Base-by-base conservation (phyloP, 179 eudicot species). In the Sideroxylon spinosum region DNA sequence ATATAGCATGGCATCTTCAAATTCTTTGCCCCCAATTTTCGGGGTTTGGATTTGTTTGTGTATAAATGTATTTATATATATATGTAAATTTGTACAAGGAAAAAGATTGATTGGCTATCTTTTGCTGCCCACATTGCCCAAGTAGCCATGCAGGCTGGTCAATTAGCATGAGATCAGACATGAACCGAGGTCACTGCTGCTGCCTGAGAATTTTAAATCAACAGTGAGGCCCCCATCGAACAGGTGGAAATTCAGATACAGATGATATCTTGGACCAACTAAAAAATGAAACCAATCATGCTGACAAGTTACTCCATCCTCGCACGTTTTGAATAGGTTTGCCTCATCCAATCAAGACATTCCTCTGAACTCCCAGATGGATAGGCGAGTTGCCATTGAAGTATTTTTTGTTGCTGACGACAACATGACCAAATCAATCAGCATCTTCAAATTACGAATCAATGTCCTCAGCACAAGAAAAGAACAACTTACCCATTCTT, bases 311-410 rank as follows among this genome's bases (percentile, higher is more conserved):
- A 88, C 57, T 88, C 91, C 71, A 78, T 82, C 77, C 87, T 89
- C 11, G 89, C 88, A 32, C 93, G 95, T 79, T 94, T 94, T 8
- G 91, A 83, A 25, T 87, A 80, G 14, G 87, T 57, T 84, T 88
- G 84, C 79, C 78, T 87, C 84, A 94, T 88, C 97, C 97, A 94
- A 70, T 94, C 97, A 14, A 87, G 80, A 89, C 95, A 94, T 73
- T 88, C 93, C 14, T 91, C 95, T 23, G 90, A 85, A 63, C 86
- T 83, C 71, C 86, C 96, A 22, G 81, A 76, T 44, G 98, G 97
- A 73, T 91, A 70, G 6, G 94, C 94, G 11, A 94, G 94, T 82
- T 94, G 98, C 98, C 98, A 94, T 49, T 91, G 87, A 48, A 91
- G 86, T 73, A 94, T 78, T 73, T 91, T 92, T 85, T 89, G 85